Conservation (phyloP, 1,284 basidiomycete species). For the Leccinum colubrinum region DNA sequence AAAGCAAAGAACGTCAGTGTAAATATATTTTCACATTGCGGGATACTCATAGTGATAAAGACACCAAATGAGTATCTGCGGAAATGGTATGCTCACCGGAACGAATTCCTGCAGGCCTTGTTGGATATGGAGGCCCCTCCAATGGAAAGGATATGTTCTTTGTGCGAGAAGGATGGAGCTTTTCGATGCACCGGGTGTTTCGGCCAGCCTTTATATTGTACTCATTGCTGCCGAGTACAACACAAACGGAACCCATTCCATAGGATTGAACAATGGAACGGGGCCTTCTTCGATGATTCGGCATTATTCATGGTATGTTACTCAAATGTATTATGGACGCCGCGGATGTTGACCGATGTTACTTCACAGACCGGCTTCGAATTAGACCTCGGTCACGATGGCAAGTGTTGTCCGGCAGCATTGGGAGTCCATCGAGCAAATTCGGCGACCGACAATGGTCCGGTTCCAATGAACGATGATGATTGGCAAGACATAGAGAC, state of each 20-base stretch:
- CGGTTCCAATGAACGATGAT: not conserved
- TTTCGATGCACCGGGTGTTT: not conserved
- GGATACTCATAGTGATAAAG: not conserved
- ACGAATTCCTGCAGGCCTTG: not conserved
- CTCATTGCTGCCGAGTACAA: not conserved
- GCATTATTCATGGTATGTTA: not conserved
- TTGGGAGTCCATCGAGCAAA: not conserved
- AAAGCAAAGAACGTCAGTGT: not conserved
- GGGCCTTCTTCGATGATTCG: not conserved
- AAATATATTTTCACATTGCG: not conserved
- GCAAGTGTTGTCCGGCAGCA: not conserved
- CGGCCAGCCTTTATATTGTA: not conserved
- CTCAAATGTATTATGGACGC: no score
- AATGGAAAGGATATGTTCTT: not conserved
- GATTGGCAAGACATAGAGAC: not conserved
- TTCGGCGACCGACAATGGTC: not conserved
- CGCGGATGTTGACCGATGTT: not conserved
- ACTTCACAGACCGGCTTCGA: not conserved
- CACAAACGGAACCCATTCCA: not conserved
- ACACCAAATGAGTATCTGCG: not conserved
- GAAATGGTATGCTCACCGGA: not conserved
- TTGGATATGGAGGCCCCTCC: not conserved
- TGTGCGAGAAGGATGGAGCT: not conserved
- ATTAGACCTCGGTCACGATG: not conserved
- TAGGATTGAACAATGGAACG: not conserved